Conservation (phyloP, 1,139 yeast species). For the Pichia inconspicua region DNA sequence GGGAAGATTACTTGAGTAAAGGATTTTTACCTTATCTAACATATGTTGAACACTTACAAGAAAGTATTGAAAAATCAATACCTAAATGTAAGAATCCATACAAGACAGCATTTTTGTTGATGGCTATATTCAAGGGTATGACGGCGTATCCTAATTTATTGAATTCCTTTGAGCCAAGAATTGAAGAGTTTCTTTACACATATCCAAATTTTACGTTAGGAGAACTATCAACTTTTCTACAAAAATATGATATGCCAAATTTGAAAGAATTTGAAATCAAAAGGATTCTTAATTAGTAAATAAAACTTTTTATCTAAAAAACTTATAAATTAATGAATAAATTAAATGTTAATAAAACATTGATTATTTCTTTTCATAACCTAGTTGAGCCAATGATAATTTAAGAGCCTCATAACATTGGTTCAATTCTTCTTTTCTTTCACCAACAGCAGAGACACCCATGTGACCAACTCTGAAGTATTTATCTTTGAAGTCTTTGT, state of each 20-base stretch:
- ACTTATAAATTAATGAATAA: not conserved
- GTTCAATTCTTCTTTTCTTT: conserved; percentile 35
- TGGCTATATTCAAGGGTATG: conserved; percentile 11
- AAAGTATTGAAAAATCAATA: conserved; percentile 6
- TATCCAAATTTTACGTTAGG: conserved; percentile 13
- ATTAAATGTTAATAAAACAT: not conserved
- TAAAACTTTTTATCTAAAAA: not conserved
- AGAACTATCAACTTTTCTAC: conserved; percentile 7
- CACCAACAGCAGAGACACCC: conserved; percentile 61
- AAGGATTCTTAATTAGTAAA: not conserved
- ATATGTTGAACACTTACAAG: conserved; percentile 12
- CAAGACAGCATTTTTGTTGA: conserved; percentile 5
- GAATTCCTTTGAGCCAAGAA: conserved; percentile 1
- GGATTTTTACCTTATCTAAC: conserved; percentile 14
- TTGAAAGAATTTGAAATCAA: not conserved
- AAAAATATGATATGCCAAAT: conserved; percentile 7
- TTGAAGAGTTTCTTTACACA: conserved; percentile 7
- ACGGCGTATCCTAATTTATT: conserved; percentile 5
- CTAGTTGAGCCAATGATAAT: conserved; percentile 35
- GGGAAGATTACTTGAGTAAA: conserved; percentile 3
- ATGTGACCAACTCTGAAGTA: conserved; percentile 94
- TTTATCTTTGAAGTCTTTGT: conserved; percentile 68
- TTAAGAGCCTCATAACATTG: conserved; percentile 34
- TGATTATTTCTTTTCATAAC: conserved; percentile 26
- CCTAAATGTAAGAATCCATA: conserved; percentile 11